phyloP scores from a whole-genome alignment of 352 stramenopile genomes.

The Lagenidium sp. region DNA sequence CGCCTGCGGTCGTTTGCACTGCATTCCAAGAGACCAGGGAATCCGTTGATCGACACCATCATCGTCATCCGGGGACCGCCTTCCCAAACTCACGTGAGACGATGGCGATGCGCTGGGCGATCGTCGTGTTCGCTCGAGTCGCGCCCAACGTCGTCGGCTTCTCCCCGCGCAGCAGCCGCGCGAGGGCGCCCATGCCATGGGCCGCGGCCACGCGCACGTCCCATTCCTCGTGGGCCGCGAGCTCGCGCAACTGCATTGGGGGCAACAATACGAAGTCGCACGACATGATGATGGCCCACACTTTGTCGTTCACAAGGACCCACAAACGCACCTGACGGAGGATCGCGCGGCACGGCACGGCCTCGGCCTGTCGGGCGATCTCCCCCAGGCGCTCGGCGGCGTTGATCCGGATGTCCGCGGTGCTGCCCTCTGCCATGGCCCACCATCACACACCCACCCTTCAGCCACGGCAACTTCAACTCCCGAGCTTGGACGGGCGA shows the following conservation, averaged over 20 bases:
- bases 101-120: constrained; percentile 32
- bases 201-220: constrained; percentile 64
- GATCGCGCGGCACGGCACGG: constrained; percentile 39
- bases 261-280: too few species aligned
- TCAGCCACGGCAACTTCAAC: too few species aligned
- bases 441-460: background rate
- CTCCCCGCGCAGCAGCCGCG: constrained; percentile 23
- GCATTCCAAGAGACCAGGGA: too few species aligned
- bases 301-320: background rate
- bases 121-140: constrained; percentile 2
- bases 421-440: constrained; percentile 52
- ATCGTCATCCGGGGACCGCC: background rate
- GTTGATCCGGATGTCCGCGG: constrained; percentile 50
- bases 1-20: too few species aligned
- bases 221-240: constrained; percentile 50
- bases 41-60: background rate
- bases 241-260: constrained; percentile 26
- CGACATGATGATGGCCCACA: background rate
- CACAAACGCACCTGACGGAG: constrained; percentile 24
- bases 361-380: constrained; percentile 34
- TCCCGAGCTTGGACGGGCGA: too few species aligned
- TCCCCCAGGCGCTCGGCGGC: constrained; percentile 65
- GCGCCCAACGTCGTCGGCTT: too few species aligned
- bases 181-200: constrained; percentile 52
- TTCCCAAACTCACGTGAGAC: constrained; percentile 32